Conservation (phyloP, 306 rosid genomes). For the Citrullus colocynthis region DNA sequence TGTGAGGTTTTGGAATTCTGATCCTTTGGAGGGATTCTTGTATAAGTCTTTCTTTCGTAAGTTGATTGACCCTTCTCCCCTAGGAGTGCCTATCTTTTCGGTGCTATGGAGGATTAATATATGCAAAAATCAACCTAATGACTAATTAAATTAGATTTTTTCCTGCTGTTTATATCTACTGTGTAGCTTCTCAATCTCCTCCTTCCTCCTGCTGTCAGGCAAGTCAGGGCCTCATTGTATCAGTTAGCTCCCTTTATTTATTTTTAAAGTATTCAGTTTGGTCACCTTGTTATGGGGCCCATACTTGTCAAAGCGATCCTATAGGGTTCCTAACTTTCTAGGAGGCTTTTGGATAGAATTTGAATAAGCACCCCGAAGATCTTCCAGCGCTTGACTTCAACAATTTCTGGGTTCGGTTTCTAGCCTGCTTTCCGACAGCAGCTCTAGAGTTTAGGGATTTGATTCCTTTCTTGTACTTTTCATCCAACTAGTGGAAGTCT, state of each 20-base stretch:
- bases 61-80: too few relatives aligned
- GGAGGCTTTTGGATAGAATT: background rate
- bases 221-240: constrained; percentile 47
- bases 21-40: too few relatives aligned
- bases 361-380: background rate
- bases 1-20: too few relatives aligned
- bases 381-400: background rate
- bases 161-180: constrained; percentile 48
- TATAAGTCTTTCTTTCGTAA: too few relatives aligned
- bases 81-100: too few relatives aligned
- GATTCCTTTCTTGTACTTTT: background rate
- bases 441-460: background rate
- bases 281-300: background rate
- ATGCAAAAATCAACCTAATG: background rate
- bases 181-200: constrained; percentile 67
- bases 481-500: too few relatives aligned
- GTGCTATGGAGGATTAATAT: too few relatives aligned
- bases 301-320: background rate
- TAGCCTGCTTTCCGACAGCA: background rate
- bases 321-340: background rate
- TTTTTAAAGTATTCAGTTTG: background rate
- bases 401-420: background rate
- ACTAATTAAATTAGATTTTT: constrained; percentile 5
- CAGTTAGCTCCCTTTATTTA: background rate
- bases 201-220: constrained; percentile 83